A percentile compares a stretch with the other conserved stretches of the same genome.
Evolutionary conservation across 108 stramenopile genomes (phyloP).

Genomic region (Cylindrotheca fusiformis): DNA sequence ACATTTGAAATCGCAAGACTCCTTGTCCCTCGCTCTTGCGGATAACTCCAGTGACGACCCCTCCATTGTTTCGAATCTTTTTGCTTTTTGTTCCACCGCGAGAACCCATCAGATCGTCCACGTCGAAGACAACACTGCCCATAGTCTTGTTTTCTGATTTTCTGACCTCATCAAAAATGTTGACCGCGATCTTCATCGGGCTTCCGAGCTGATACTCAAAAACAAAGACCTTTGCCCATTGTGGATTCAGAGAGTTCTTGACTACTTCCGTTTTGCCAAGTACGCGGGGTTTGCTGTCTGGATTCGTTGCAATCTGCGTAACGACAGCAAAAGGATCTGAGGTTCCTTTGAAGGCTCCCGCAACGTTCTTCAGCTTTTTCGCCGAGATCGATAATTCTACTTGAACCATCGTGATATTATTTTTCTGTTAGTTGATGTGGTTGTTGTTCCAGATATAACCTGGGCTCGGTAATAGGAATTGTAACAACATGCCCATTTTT

Average conservation of each 20-base stretch:
- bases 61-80: conserved; percentile 56
- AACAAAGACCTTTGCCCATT: conserved; percentile 58
- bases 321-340: conserved; percentile 78
- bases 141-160: conserved; percentile 52
- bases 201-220: conserved; percentile 71
- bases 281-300: conserved; percentile 45
- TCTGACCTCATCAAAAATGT: conserved; percentile 44
- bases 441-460: background rate
- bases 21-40: conserved; percentile 37
- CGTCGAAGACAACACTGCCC: conserved; percentile 69
- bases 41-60: conserved; percentile 18
- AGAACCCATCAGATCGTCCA: conserved; percentile 64
- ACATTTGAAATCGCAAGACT: conserved; percentile 36
- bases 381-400: conserved; percentile 60
- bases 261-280: conserved; percentile 75
- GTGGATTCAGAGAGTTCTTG: conserved; percentile 65
- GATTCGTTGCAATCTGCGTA: conserved; percentile 48
- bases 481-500: background rate
- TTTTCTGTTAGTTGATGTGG: background rate
- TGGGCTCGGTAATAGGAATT: no score
- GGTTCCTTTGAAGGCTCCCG: conserved; percentile 51
- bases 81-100: conserved; percentile 65
- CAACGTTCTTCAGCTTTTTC: conserved; percentile 63
- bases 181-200: conserved; percentile 43
- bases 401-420: conserved; percentile 21